A percentile compares a stretch with the other conserved stretches of the same genome.
phyloP scores from a whole-genome alignment of 129 eudicot species.

The Sambucus nigra region DNA sequence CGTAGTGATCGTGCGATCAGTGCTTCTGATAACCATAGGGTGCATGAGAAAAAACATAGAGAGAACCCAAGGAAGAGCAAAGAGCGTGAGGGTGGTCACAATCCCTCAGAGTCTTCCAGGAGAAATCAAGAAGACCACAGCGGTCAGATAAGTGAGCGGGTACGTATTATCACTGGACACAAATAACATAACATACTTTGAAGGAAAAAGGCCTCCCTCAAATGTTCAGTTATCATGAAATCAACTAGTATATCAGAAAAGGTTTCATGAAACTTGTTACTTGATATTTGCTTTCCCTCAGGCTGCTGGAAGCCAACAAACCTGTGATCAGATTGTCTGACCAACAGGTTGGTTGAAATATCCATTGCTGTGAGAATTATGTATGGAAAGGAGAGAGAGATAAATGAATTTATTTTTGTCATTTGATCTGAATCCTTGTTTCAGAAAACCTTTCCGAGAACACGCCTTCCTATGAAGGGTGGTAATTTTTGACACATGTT shows the following conservation, averaged over 20 bases:
- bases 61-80: constrained; percentile 57
- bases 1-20: constrained; percentile 38
- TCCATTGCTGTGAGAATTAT: constrained; percentile 10
- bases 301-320: constrained; percentile 25
- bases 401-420: constrained; percentile 11
- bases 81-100: constrained; percentile 46
- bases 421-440: constrained; percentile 4
- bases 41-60: constrained; percentile 56
- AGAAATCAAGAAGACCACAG: constrained; percentile 56
- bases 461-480: no score
- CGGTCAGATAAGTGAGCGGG: constrained; percentile 69
- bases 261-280: constrained; percentile 12
- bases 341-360: constrained; percentile 11
- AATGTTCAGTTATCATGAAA: constrained; percentile 9
- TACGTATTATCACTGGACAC: constrained; percentile 49
- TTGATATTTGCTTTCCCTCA: constrained; percentile 16
- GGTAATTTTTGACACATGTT: no score
- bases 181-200: constrained; percentile 18
- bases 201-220: constrained; percentile 9
- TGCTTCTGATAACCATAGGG: constrained; percentile 47
- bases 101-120: constrained; percentile 37
- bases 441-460: constrained; percentile 11
- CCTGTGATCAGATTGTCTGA: constrained; percentile 7
- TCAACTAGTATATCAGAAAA: constrained; percentile 17
- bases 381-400: constrained; percentile 11